Evolutionary conservation across 1,284 basidiomycete species (phyloP).

Genomic region (Mycena sp.): DNA sequence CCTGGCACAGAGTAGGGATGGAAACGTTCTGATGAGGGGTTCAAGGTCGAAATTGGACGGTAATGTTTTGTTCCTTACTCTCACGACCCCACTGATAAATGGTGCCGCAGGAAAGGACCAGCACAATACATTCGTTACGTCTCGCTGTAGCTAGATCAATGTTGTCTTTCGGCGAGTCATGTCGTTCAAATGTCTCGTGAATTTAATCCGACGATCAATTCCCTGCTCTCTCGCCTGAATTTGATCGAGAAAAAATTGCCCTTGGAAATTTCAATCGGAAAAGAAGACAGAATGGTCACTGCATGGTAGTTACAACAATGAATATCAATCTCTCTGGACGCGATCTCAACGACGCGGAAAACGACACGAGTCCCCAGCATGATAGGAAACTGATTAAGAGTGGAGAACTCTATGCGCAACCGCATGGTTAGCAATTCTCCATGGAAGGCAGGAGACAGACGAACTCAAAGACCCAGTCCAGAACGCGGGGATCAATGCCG

Average conservation of each 20-base stretch:
- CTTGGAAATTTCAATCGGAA: no score
- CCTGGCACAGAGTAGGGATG: conserved; percentile 8
- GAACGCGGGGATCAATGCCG: not conserved
- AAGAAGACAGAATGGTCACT: no score
- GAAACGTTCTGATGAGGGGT: not conserved
- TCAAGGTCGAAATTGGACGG: conserved; percentile 14
- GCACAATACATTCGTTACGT: conserved; percentile 9
- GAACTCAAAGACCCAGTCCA: conserved; percentile 12
- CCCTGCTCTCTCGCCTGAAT: no score
- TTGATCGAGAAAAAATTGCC: no score
- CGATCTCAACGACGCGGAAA: no score
- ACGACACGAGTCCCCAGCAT: no score
- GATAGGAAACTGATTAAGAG: not conserved
- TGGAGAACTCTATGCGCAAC: not conserved
- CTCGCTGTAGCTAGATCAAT: no score
- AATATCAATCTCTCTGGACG: no score
- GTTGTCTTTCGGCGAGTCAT: no score
- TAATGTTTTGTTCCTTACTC: not conserved
- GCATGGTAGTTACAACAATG: no score
- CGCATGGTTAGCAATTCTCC: not conserved
- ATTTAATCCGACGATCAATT: no score
- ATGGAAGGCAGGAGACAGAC: not conserved
- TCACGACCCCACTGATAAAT: not conserved
- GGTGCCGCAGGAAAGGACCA: not conserved
- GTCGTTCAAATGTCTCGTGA: no score